Percentiles rank a stretch among this genome's conserved stretches.
phyloP scores from a whole-genome alignment of 2,329 filamentous ascomycete genomes.

The Cladosporium sphaerospermum region DNA sequence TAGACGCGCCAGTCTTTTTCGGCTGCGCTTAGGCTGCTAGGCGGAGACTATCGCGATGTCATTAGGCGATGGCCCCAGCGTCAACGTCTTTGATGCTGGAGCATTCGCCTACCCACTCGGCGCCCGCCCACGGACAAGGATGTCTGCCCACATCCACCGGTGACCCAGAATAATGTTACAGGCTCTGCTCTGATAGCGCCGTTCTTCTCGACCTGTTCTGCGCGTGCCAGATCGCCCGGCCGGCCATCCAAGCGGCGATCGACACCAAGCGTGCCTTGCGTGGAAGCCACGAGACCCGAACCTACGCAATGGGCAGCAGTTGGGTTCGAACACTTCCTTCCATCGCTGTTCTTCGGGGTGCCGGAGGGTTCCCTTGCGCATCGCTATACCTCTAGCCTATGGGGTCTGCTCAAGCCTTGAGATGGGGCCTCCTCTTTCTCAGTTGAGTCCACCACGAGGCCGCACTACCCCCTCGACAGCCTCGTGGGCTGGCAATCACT shows the following conservation, averaged over 20 bases:
- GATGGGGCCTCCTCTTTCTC: slow-evolving; percentile 9
- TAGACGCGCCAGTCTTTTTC: slow-evolving; percentile 1
- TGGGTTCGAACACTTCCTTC: slow-evolving; percentile 10
- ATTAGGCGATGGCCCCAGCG: slow-evolving; percentile 5
- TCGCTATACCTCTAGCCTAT: slow-evolving; percentile 12
- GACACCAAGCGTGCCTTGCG: slow-evolving; percentile 9
- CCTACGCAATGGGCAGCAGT: slow-evolving; percentile 14
- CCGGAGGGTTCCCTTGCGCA: slow-evolving; percentile 11
- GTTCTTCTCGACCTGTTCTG: neutral
- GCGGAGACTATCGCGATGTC: slow-evolving; percentile 3
- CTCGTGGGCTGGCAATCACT: slow-evolving; percentile 9
- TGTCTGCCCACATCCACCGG: slow-evolving; percentile 3
- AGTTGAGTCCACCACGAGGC: slow-evolving; percentile 10
- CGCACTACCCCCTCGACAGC: slow-evolving; percentile 10
- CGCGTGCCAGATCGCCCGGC: slow-evolving; percentile 10
- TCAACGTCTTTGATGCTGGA: slow-evolving; percentile 9
- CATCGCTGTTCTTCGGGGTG: slow-evolving; percentile 12
- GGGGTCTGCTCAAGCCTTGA: slow-evolving; percentile 8
- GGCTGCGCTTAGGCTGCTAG: neutral
- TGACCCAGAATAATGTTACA: slow-evolving; percentile 5
- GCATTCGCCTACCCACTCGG: slow-evolving; percentile 9
- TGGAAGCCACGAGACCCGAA: slow-evolving; percentile 12
- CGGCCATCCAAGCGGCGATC: slow-evolving; percentile 7
- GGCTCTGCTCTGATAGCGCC: slow-evolving; percentile 8
- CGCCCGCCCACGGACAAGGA: slow-evolving; percentile 8